Evolutionary conservation across 2,329 filamentous ascomycete species (phyloP), one percentile per base, ranked within the genome.

Genomic region (Hymenoscyphus scutula): DNA sequence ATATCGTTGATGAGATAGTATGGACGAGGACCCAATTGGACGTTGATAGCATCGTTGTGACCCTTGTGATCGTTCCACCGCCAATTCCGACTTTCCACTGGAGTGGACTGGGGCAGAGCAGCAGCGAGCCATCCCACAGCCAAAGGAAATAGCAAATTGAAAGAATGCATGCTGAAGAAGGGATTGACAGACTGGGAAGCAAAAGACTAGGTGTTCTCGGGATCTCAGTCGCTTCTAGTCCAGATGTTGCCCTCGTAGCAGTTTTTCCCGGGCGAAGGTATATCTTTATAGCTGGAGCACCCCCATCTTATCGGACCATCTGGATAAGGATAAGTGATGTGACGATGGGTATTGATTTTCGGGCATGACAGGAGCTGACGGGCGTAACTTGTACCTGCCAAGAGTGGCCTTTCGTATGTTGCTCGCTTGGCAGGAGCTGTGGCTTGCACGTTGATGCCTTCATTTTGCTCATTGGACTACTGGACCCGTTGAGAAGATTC

Each of bases 1-100:
- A 69, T 68, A 48, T 65, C 65, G 38, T 68, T 61, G 34, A 69
- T 64, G 29, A 68, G 59, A 38, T 66, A 69, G 61, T 61, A 69
- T 25, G 67, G 67, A 37, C 67, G 58, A 27, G 60, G 62, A 29
- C 59, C 65, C 19, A 62, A 32, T 29, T 62, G 23, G n/a, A 15
- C 60, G 45, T 58, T 62, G 51, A 58, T 61, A 23, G 8, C 11
- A 23, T 37, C 29, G 34, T 34, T 25, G 19, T 51, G 45, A 1
- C 45, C 41, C 29, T 53, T 38, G 29, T 59, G 45, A n/a, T 53
- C 48, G 11, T 53, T 48, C 25, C 25, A 51, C 48, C 38, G 37
- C 56, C 56, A 59, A 38, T 27, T 54, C 23, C 58, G 41, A 32
- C 58, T n/a, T 25, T 54, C 48, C 11, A 37, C 29, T 37, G 32